Base-by-base conservation (phyloP, 352 stramenopile species). In the Phytophthora macrochlamydospora region DNA sequence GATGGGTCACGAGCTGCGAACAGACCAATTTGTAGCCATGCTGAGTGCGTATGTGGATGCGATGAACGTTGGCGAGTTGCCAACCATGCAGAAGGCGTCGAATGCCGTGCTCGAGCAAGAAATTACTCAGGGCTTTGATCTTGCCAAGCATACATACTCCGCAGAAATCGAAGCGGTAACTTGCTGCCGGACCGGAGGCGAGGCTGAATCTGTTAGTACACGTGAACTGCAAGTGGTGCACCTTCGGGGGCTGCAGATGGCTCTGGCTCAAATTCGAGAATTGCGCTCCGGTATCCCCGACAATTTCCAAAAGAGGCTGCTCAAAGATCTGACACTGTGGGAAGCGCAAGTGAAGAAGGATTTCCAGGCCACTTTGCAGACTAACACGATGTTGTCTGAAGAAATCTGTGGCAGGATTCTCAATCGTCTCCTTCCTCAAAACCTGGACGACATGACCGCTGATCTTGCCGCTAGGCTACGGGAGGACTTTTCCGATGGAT, bases 401-500 rank as follows among this genome's bases (percentile, higher is more conserved):
- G 55, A 66, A 28, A 62, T 43, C 14, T 73, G 65, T 38, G 62
- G 49, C 7, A 58, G 65, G 38, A 55, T 73, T 46, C 37, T 73
- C 3, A 43, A 75, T 42, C 53, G 54, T 30, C 51, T 86, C 14
- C 37, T 91, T 6, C 75, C 80, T 1, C 69, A 59, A 30, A 83
- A 69, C 11, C 65, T 90, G 42, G 68, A 80, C 37, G 31, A 70
- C 14, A 79, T 83, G 51, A 62, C 72, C 4, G 59, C 51, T 14
- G 69, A 81, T 1, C 66, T 91, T 2, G 65, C 73, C 14, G 43
- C 52, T 40, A 73, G 69, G 46, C 38, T 77, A 29, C 81, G 77
- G 24, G 75, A 82, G 1, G 73, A 72, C 2, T 92, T 92, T 56
- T 72, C 71, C 0, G 81, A 90, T 56, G 78, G 78, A 1, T 62